These are phyloP conservation scores for Candida takata DNA, from an alignment of 805 yeast genomes.

Conservation along the genomic window DNA sequence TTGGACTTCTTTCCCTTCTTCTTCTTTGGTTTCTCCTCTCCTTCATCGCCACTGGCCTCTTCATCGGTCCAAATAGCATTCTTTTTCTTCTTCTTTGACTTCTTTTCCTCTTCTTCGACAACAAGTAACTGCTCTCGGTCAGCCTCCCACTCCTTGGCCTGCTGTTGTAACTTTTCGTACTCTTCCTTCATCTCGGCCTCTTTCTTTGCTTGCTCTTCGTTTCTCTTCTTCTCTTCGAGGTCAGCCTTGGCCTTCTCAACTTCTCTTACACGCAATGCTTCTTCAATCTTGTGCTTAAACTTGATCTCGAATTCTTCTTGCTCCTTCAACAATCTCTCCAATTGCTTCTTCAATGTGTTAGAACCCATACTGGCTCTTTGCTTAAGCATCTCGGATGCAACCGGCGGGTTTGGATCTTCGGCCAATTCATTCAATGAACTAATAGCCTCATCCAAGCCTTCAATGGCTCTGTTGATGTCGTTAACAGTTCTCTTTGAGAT, in stretches of 20 bases:
- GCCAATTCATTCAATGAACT: constrained; percentile 50
- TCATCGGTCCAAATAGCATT: constrained; percentile 43
- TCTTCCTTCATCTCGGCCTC: constrained; percentile 33
- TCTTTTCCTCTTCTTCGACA: constrained; percentile 30
- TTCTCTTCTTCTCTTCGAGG: constrained; percentile 40
- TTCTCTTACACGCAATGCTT: constrained; percentile 55
- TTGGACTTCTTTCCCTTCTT: constrained; percentile 15
- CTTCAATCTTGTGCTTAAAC: constrained; percentile 54
- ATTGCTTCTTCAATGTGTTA: constrained; percentile 63
- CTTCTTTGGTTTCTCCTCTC: constrained; percentile 13
- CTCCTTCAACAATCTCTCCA: constrained; percentile 62
- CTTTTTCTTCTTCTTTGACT: constrained; percentile 29
- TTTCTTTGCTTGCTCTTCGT: constrained; percentile 43
- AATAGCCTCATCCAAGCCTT: constrained; percentile 58
- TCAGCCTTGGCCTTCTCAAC: constrained; percentile 41
- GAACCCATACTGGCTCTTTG: constrained; percentile 85
- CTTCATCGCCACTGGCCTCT: constrained; percentile 29
- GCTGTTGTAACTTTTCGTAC: constrained; percentile 44
- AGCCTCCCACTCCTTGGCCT: constrained; percentile 50
- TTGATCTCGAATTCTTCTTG: constrained; percentile 61
- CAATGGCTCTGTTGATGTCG: constrained; percentile 51
- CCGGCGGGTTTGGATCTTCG: constrained; percentile 55
- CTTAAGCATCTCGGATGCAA: constrained; percentile 69
- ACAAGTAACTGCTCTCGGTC: constrained; percentile 37
- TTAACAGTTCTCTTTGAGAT: constrained; percentile 51